Evolutionary conservation across 139 green algal species (phyloP).

Genomic region (Dunaliella primolecta): DNA sequence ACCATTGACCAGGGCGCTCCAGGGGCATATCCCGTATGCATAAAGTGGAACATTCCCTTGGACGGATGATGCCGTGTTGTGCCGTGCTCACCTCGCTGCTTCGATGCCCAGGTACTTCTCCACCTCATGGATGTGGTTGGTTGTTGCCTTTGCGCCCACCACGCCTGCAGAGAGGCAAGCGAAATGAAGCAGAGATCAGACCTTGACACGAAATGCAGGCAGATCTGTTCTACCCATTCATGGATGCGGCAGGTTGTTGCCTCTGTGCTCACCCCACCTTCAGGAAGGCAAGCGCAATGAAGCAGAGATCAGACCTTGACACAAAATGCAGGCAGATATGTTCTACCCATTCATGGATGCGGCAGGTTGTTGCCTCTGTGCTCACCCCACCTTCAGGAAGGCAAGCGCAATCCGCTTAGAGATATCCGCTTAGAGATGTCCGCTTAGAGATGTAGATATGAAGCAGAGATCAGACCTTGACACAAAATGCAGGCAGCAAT

Average conservation of each 20-base stretch:
- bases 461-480: no score
- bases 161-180: slow-evolving; percentile 59
- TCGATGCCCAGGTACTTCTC: slow-evolving; percentile 90
- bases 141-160: slow-evolving; percentile 61
- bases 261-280: slow-evolving; percentile 70
- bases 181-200: not conserved
- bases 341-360: slow-evolving; percentile 76
- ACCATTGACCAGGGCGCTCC: no score
- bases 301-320: no score
- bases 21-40: no score
- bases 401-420: no score
- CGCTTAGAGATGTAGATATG: no score
- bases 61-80: no score
- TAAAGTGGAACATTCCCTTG: no score
- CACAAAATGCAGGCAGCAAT: not conserved
- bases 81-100: slow-evolving; percentile 44
- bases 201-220: not conserved
- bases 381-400: slow-evolving; percentile 63
- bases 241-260: slow-evolving; percentile 92
- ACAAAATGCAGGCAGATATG: not conserved
- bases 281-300: not conserved
- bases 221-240: slow-evolving; percentile 45
- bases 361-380: slow-evolving; percentile 83
- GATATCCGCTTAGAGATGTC: no score
- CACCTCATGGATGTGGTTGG: slow-evolving; percentile 94